A percentile compares a stretch with the other conserved stretches of the same genome.
These are phyloP conservation scores for Apiospora saccharicola DNA, from an alignment of 2,329 filamentous ascomycete species.

Conservation along the genomic window DNA sequence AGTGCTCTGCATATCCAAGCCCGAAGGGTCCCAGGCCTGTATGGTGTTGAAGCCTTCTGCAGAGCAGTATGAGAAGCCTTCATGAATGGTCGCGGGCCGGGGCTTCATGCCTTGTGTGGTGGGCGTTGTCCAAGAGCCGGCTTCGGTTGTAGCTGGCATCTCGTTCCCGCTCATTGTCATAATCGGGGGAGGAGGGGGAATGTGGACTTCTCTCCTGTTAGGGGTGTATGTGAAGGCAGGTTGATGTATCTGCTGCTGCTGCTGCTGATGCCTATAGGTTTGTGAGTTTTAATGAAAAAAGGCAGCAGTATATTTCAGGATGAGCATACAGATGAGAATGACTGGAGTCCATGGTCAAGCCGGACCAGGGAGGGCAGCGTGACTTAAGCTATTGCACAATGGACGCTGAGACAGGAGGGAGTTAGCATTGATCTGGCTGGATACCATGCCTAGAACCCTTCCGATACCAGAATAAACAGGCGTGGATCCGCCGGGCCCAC, in stretches of 20 bases:
- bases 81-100: slow-evolving; percentile 66
- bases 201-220: slow-evolving; percentile 53
- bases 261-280: slow-evolving; percentile 50
- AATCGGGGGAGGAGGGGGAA: slow-evolving; percentile 51
- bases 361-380: slow-evolving; percentile 44
- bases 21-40: slow-evolving; percentile 62
- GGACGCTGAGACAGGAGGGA: slow-evolving; percentile 44
- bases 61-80: slow-evolving; percentile 66
- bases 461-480: slow-evolving; percentile 36
- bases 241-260: slow-evolving; percentile 50
- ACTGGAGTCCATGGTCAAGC: slow-evolving; percentile 57
- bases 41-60: slow-evolving; percentile 60
- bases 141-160: slow-evolving; percentile 56
- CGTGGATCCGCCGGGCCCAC: slow-evolving; percentile 40
- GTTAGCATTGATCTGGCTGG: slow-evolving; percentile 50
- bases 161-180: slow-evolving; percentile 61
- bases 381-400: slow-evolving; percentile 46
- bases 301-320: slow-evolving; percentile 32
- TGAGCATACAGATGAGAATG: slow-evolving; percentile 60
- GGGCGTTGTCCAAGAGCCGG: slow-evolving; percentile 63
- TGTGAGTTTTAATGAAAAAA: slow-evolving; percentile 45
- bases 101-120: slow-evolving; percentile 58
- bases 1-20: slow-evolving; percentile 58
- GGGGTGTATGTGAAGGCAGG: slow-evolving; percentile 57
- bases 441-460: slow-evolving; percentile 38